Evolutionary conservation across 192 early-diverging fungal species (phyloP), one percentile per base, ranked within the genome.

Genomic region (Coemansia sp.): DNA sequence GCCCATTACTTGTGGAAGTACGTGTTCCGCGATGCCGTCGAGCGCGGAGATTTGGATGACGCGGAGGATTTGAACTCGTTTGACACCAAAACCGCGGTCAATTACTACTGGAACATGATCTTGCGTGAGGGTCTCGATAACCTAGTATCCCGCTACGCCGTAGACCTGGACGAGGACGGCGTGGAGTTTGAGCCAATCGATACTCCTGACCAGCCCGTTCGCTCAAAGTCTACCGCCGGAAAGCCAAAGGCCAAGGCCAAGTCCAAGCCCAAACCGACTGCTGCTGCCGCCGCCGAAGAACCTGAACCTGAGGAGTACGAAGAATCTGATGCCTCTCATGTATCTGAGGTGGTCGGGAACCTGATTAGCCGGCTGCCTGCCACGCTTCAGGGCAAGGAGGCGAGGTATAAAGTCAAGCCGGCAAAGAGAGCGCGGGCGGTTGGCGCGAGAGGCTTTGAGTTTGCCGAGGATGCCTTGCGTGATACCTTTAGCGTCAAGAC

Each of bases 21-120:
- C 30, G 69, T 72, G 33, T 60, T 77, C 39, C 58, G 62, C 30
- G 80, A 83, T 44, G 80, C 80, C 0, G 38, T 83, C 2, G 42
- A 17, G 9, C 40, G 26, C 8, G 80, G 70, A 3, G 42, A 39
- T 16, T 44, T 83, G 39, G 33, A 11, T 0, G 69, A 83, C 43
- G 17, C 59, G 21, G 63, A 69, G 0, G 69, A 70, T 14, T 10
- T 75, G 28, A 61, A 66, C 6, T 38, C 46, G 11, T 75, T 77
- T 44, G 67, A 83, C 33, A 14, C 66, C n/a, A 7, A 14, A 3
- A 30, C 33, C 4, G 63, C 69, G 5, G 63, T 71, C 26, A n/a
- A 52, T 33, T 63, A 83, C 44, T 77, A 72, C 28, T 63, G 55
- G 5, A 38, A 39, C 1, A 11, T 67, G 58, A 39, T 83, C 17